Evolutionary conservation across 2,329 filamentous ascomycete genomes (phyloP), one percentile per base, ranked within the genome.

Genomic region (Decorospora gaudefroyi): DNA sequence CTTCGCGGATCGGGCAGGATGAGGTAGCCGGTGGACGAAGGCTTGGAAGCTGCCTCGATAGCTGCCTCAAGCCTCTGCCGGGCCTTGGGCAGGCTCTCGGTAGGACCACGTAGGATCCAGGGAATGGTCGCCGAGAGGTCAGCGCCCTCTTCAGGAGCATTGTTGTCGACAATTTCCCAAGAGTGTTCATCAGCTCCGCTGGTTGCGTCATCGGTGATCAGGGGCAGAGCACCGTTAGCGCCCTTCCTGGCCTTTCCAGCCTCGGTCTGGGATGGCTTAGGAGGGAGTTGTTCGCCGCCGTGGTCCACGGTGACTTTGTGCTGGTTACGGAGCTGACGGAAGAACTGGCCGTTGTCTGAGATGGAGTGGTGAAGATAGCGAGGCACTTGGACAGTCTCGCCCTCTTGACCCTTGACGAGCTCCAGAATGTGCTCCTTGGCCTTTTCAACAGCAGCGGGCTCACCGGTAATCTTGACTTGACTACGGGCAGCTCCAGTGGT

Each of bases 231-330:
- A 30, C 81, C 82, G 53, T 82, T 85, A 26, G 77, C 76, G 15
- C 82, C 79, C 49, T 72, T 70, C 42, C 75, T 72, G 30, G 74
- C 67, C 53, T 66, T 72, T 49, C 64, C 67, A 50, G 65, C 74
- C 55, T 64, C 76, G 69, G 45, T 77, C 72, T 45, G 74, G 61
- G 28, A 81, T 72, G 86, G 81, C 73, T 86, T 90, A 26, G 84
- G 69, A 4, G 93, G 93, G 3, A 87, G 76, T 43, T 86, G 76
- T 48, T 93, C 84, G 30, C 91, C 90, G 42, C 84, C 88, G 67
- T 97, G 93, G 70, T 97, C 91, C 39, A 99, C 87, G 0, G 87
- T 93, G 55, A 99, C 90, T 57, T 88, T 86, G 72, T 88, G 81
- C 64, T 96, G 88, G 70, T 84, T 91, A 54, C 87, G 85, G 28